These are phyloP conservation scores for Hansenula lynferdii DNA, from an alignment of 1,139 yeast species.

Conservation along the genomic window DNA sequence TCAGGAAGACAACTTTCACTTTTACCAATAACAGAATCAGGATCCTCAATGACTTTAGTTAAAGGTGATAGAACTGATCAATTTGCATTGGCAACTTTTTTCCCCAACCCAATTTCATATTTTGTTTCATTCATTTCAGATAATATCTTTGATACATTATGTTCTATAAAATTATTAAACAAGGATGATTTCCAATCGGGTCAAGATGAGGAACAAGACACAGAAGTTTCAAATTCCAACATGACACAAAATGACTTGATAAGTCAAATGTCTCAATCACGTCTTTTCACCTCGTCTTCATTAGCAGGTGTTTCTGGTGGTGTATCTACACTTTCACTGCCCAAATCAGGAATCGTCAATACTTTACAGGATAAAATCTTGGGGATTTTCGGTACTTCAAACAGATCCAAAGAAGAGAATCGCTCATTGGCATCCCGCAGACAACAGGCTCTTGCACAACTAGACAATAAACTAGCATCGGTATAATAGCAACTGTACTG, in stretches of 20 bases:
- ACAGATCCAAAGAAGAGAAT: constrained; percentile 29
- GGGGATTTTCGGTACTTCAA: neutral
- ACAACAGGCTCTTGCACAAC: constrained; percentile 1
- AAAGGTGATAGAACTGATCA: constrained; percentile 39
- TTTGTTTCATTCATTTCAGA: constrained; percentile 24
- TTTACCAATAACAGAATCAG: constrained; percentile 27
- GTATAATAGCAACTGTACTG: no score
- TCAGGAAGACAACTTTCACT: constrained; percentile 40
- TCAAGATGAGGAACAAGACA: no score
- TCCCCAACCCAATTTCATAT: constrained; percentile 38
- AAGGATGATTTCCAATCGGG: constrained; percentile 28
- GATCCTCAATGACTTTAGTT: neutral
- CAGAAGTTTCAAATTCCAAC: constrained; percentile 22
- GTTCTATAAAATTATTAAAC: constrained; percentile 27
- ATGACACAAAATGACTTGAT: constrained; percentile 15
- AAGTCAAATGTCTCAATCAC: constrained; percentile 29
- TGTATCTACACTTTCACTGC: constrained; percentile 22
- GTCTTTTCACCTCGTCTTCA: constrained; percentile 37
- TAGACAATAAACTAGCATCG: neutral
- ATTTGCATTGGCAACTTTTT: constrained; percentile 39
- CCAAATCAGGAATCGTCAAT: constrained; percentile 4
- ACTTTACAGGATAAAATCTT: neutral
- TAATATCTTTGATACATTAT: constrained; percentile 22
- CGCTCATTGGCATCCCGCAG: constrained; percentile 8
- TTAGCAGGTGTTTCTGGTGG: constrained; percentile 35